Percentiles rank a stretch among this genome's conserved stretches.
Evolutionary conservation across 345 rosid genomes (phyloP).

Genomic region (Rhodamnia rubescens): DNA sequence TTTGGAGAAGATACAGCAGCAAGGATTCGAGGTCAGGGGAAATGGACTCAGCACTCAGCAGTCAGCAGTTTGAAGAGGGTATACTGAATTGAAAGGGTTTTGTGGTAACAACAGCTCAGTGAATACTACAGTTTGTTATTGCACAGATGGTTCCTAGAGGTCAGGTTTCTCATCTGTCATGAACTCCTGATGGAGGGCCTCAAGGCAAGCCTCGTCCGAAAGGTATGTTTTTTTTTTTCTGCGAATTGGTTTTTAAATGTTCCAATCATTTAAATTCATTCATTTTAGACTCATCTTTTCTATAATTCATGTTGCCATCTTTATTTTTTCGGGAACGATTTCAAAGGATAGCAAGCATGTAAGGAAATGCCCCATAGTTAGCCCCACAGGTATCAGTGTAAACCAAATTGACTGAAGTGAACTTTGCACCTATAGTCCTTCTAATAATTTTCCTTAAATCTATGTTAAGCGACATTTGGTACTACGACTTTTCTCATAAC

Average conservation of each 20-base stretch:
- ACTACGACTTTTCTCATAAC: neutral
- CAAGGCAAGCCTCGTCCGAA: neutral
- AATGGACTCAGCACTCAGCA: neutral
- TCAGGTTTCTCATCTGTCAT: neutral
- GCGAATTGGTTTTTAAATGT: neutral
- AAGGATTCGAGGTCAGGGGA: slow-evolving; percentile 4
- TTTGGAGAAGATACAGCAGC: neutral
- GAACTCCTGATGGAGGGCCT: no score
- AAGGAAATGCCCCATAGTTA: no score
- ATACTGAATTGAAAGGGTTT: neutral
- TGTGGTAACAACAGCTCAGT: neutral
- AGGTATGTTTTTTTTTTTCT: neutral
- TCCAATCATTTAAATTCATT: neutral
- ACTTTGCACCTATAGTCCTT: no score
- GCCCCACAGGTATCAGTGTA: no score
- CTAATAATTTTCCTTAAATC: neutral
- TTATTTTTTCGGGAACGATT: no score
- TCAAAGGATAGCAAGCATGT: no score
- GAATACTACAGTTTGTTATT: neutral
- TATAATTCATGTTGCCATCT: neutral
- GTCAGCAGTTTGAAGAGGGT: neutral
- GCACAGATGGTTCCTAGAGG: neutral
- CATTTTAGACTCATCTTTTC: neutral
- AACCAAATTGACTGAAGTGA: no score
- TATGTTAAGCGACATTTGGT: neutral